A percentile compares a stretch with the other conserved stretches of the same genome.
These are phyloP conservation scores for Aplosporella prunicola DNA, from an alignment of 2,329 filamentous ascomycete genomes.

Conservation along the genomic window DNA sequence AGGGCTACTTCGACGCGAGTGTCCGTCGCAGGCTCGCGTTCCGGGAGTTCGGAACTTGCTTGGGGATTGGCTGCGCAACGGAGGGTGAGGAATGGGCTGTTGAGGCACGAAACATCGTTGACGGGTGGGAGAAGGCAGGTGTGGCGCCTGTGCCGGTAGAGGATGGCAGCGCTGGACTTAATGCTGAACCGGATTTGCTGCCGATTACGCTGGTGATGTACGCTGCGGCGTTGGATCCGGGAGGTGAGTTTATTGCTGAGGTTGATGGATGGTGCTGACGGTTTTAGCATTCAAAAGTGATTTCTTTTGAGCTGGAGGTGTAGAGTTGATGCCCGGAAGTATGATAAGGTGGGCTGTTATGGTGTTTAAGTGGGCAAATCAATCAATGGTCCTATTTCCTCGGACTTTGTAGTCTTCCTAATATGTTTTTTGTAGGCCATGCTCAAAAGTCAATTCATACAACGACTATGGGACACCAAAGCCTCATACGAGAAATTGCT, in stretches of 20 bases:
- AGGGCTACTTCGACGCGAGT: slow-evolving; percentile 6
- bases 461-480: too few relatives aligned
- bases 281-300: slow-evolving; percentile 1
- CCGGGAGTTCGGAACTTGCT: slow-evolving; percentile 15
- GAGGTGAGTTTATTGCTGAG: slow-evolving; percentile 37
- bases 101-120: slow-evolving; percentile 20
- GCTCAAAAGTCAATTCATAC: too few relatives aligned
- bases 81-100: background rate
- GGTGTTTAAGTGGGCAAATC: too few relatives aligned
- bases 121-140: slow-evolving; percentile 29
- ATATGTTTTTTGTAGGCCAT: too few relatives aligned
- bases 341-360: too few relatives aligned
- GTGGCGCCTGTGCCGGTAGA: slow-evolving; percentile 11
- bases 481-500: too few relatives aligned
- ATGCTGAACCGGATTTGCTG: slow-evolving; percentile 32
- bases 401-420: too few relatives aligned
- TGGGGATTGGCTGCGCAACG: slow-evolving; percentile 14
- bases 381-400: too few relatives aligned
- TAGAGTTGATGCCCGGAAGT: too few relatives aligned
- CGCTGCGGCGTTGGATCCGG: slow-evolving; percentile 45
- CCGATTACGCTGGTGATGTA: slow-evolving; percentile 52
- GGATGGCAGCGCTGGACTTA: slow-evolving; percentile 18
- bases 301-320: too few relatives aligned
- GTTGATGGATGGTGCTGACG: background rate
- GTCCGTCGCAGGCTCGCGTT: slow-evolving; percentile 14